phyloP scores from a whole-genome alignment of 345 rosid species.

The Pistacia atlantica region DNA sequence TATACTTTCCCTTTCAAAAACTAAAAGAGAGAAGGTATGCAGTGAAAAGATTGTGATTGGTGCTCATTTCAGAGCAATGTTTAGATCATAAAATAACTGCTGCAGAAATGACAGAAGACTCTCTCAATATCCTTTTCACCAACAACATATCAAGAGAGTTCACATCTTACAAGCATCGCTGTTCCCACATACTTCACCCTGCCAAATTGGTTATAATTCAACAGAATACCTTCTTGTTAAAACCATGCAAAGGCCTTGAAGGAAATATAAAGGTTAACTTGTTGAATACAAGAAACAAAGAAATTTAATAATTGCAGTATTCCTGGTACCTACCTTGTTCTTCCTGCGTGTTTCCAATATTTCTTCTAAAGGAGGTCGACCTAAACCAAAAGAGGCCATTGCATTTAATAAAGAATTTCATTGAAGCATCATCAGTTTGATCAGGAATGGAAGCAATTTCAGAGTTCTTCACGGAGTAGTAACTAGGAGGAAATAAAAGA shows the following conservation, averaged over 20 bases:
- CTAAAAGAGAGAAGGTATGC: neutral
- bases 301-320: neutral
- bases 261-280: neutral
- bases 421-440: neutral
- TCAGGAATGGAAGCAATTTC: neutral
- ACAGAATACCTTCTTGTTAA: neutral
- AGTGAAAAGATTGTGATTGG: neutral
- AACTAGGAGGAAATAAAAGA: neutral
- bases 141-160: constrained; percentile 11
- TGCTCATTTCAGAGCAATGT: neutral
- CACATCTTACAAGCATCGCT: constrained; percentile 55
- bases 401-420: neutral
- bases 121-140: neutral
- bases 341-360: constrained; percentile 67
- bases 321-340: constrained; percentile 48
- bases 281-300: neutral
- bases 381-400: constrained; percentile 35
- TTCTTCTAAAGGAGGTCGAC: constrained; percentile 70
- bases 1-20: neutral
- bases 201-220: constrained; percentile 16
- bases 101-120: neutral
- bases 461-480: neutral
- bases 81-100: neutral
- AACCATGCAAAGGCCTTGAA: neutral
- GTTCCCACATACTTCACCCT: constrained; percentile 60